A percentile compares a stretch with the other conserved stretches of the same genome.
Evolutionary conservation across 1,284 basidiomycete species (phyloP).

Genomic region (Rhodotorula sp.): DNA sequence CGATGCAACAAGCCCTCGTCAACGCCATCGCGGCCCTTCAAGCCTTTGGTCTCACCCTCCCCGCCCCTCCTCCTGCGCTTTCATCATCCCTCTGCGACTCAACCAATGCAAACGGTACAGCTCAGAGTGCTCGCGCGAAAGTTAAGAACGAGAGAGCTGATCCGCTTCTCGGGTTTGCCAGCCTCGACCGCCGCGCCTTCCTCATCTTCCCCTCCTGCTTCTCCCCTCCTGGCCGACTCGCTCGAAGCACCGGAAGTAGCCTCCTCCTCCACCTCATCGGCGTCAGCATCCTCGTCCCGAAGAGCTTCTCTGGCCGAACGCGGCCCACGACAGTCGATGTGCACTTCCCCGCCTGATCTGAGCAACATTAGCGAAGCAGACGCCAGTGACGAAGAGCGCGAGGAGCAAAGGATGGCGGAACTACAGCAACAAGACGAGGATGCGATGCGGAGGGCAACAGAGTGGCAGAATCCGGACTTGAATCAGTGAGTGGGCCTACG

Average conservation of each 20-base stretch:
- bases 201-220: background rate
- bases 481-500: background rate
- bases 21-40: constrained; percentile 25
- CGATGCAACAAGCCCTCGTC: constrained; percentile 20
- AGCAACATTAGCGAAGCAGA: constrained; percentile 33
- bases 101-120: background rate
- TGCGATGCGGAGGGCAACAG: background rate
- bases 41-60: constrained; percentile 20
- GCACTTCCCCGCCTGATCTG: constrained; percentile 21
- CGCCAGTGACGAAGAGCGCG: constrained; percentile 6
- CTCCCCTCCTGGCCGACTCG: background rate
- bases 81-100: background rate
- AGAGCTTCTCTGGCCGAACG: constrained; percentile 14
- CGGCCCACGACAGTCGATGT: constrained; percentile 5
- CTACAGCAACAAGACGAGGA: background rate
- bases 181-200: background rate
- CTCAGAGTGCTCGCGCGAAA: background rate
- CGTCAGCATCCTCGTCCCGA: constrained; percentile 1
- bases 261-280: background rate
- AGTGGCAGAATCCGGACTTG: background rate
- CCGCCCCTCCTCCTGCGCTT: background rate
- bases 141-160: background rate
- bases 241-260: background rate
- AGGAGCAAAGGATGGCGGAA: background rate
- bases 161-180: background rate